phyloP scores from a whole-genome alignment of 2,329 filamentous ascomycete genomes.

The Pezicula rhizophila region DNA sequence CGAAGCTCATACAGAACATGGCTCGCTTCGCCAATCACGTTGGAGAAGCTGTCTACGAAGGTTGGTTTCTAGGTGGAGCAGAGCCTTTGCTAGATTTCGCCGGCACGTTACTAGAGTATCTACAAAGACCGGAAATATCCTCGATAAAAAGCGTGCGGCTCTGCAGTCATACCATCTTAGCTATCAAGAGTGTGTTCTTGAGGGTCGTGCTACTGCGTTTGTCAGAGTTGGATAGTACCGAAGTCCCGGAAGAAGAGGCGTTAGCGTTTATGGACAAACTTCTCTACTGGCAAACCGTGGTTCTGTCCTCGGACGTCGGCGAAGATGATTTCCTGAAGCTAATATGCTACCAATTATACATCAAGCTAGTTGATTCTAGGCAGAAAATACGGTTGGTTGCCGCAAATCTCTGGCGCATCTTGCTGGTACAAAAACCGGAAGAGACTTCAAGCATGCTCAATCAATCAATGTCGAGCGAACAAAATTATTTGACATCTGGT shows the following conservation, averaged over 20 bases:
- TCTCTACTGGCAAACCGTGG: slow-evolving; percentile 91
- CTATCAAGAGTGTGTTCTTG: slow-evolving; percentile 71
- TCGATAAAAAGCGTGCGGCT: slow-evolving; percentile 82
- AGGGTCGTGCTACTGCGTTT: slow-evolving; percentile 74
- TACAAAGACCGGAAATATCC: slow-evolving; percentile 79
- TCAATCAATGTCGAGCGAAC: slow-evolving; percentile 63
- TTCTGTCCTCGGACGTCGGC: slow-evolving; percentile 69
- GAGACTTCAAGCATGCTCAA: slow-evolving; percentile 71
- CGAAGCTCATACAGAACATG: slow-evolving; percentile 80
- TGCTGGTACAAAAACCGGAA: slow-evolving; percentile 86
- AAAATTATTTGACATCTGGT: slow-evolving; percentile 64
- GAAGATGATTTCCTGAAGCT: slow-evolving; percentile 80
- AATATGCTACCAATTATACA: slow-evolving; percentile 89
- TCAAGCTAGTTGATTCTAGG: slow-evolving; percentile 70
- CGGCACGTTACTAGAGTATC: slow-evolving; percentile 78
- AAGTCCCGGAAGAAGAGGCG: slow-evolving; percentile 54
- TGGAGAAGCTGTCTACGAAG: slow-evolving; percentile 87
- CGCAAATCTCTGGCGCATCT: slow-evolving; percentile 81
- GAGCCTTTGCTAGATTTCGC: slow-evolving; percentile 79
- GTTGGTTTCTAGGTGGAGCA: slow-evolving; percentile 89
- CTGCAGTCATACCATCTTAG: slow-evolving; percentile 75
- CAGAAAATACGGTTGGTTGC: slow-evolving; percentile 66
- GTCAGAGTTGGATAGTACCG: slow-evolving; percentile 71
- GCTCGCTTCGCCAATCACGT: slow-evolving; percentile 75
- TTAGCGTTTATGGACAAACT: slow-evolving; percentile 75